Evolutionary conservation across 2,329 filamentous ascomycete genomes (phyloP).

Genomic region (Paecilomyces sp.): DNA sequence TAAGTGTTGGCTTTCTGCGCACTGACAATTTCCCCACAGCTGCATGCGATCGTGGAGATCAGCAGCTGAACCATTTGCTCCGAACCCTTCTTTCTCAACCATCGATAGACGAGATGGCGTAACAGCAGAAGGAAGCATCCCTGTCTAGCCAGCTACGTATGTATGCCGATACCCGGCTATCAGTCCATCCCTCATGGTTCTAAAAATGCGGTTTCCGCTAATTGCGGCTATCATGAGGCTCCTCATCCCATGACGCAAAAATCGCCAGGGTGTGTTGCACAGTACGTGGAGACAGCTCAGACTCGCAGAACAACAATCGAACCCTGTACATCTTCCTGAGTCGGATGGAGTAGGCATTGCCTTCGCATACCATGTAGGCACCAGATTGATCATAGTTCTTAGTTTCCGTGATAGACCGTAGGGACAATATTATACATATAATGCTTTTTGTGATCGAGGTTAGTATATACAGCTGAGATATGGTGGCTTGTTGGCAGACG

Average conservation of each 20-base stretch:
- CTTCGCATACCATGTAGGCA: slow-evolving; percentile 4
- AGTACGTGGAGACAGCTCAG: not conserved
- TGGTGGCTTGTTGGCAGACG: not conserved
- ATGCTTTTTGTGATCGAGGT: not conserved
- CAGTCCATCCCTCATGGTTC: not conserved
- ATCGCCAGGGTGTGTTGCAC: not conserved
- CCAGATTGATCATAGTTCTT: not conserved
- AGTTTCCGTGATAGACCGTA: not conserved
- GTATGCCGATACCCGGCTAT: not conserved
- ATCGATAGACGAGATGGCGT: not conserved
- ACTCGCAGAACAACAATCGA: not conserved
- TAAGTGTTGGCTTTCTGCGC: not conserved
- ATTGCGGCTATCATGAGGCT: not conserved
- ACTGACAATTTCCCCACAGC: not conserved
- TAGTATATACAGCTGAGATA: not conserved
- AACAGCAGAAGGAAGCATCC: not conserved
- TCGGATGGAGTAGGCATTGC: not conserved
- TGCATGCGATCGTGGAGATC: not conserved
- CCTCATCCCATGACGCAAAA: not conserved
- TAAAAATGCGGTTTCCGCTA: slow-evolving; percentile 6
- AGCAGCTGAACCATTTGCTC: not conserved
- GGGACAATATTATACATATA: not conserved
- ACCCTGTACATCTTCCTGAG: not conserved
- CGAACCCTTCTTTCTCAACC: not conserved
- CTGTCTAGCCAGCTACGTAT: not conserved